Evolutionary conservation across 2,329 filamentous ascomycete genomes (phyloP).

Genomic region (Xylogone sp.): DNA sequence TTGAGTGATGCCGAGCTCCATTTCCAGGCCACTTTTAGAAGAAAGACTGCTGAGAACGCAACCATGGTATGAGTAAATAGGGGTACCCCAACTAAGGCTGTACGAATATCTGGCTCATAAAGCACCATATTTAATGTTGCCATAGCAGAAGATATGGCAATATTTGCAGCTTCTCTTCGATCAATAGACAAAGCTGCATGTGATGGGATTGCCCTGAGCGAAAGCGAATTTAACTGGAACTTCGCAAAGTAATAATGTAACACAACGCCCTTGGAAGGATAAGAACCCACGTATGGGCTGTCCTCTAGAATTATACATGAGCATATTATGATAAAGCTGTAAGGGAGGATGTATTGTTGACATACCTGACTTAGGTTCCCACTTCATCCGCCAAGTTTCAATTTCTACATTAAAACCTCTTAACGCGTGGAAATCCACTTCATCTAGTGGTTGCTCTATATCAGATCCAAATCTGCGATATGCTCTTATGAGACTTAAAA

Average conservation of each 20-base stretch:
- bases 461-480: slow-evolving; percentile 55
- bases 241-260: slow-evolving; percentile 25
- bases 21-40: slow-evolving; percentile 32
- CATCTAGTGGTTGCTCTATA: slow-evolving; percentile 42
- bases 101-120: slow-evolving; percentile 29
- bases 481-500: slow-evolving; percentile 51
- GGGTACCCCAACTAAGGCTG: slow-evolving; percentile 30
- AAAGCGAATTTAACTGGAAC: slow-evolving; percentile 27
- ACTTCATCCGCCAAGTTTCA: slow-evolving; percentile 29
- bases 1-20: slow-evolving; percentile 31
- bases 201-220: slow-evolving; percentile 9
- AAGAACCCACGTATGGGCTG: not conserved
- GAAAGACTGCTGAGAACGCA: slow-evolving; percentile 31
- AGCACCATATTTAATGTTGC: slow-evolving; percentile 28
- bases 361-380: slow-evolving; percentile 29
- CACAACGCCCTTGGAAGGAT: slow-evolving; percentile 6
- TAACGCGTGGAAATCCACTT: slow-evolving; percentile 25
- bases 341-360: not conserved
- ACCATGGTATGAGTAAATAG: slow-evolving; percentile 36
- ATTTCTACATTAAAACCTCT: slow-evolving; percentile 31
- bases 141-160: slow-evolving; percentile 18
- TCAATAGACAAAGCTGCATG: slow-evolving; percentile 9
- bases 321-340: not conserved
- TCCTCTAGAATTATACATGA: not conserved
- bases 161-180: slow-evolving; percentile 15